phyloP scores from a whole-genome alignment of 2,329 filamentous ascomycete species.

The Clonostachys byssicola region DNA sequence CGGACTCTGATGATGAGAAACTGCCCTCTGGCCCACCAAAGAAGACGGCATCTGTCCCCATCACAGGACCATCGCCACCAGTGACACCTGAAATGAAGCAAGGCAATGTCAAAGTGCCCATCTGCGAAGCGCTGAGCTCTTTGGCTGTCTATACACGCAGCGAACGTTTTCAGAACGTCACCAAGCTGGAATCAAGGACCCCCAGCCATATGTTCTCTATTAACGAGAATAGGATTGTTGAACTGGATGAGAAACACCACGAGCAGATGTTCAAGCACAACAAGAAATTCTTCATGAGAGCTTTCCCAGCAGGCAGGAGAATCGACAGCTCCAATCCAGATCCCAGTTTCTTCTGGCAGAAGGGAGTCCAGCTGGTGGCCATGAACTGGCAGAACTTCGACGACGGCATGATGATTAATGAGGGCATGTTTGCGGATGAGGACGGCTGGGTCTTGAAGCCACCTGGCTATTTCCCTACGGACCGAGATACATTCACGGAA shows the following conservation, averaged over 20 bases:
- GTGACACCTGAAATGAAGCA: not conserved
- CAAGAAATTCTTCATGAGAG: slow-evolving; percentile 80
- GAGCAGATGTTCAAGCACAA: slow-evolving; percentile 84
- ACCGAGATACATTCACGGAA: slow-evolving; percentile 31
- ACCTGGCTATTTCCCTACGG: slow-evolving; percentile 58
- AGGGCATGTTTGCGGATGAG: slow-evolving; percentile 91
- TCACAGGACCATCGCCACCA: not conserved
- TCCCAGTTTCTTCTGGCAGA: slow-evolving; percentile 85
- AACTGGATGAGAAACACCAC: slow-evolving; percentile 55
- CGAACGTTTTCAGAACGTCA: slow-evolving; percentile 72
- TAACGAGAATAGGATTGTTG: slow-evolving; percentile 70
- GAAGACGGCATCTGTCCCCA: not conserved
- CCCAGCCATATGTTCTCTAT: slow-evolving; percentile 81
- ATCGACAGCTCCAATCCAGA: slow-evolving; percentile 93
- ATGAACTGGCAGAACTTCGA: slow-evolving; percentile 97
- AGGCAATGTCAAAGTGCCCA: slow-evolving; percentile 21
- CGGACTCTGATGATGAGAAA: slow-evolving; percentile 38
- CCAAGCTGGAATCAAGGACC: slow-evolving; percentile 56
- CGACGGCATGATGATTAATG: slow-evolving; percentile 91
- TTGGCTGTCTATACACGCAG: slow-evolving; percentile 85
- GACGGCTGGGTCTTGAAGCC: slow-evolving; percentile 86
- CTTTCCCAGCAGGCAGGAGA: slow-evolving; percentile 78
- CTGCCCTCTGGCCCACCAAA: slow-evolving; percentile 3
- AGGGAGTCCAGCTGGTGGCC: slow-evolving; percentile 95
- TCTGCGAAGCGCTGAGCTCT: slow-evolving; percentile 67